A percentile compares a stretch with the other conserved stretches of the same genome.
Evolutionary conservation across 116 monocot species (phyloP).

Genomic region (Dioscorea cayenensis): DNA sequence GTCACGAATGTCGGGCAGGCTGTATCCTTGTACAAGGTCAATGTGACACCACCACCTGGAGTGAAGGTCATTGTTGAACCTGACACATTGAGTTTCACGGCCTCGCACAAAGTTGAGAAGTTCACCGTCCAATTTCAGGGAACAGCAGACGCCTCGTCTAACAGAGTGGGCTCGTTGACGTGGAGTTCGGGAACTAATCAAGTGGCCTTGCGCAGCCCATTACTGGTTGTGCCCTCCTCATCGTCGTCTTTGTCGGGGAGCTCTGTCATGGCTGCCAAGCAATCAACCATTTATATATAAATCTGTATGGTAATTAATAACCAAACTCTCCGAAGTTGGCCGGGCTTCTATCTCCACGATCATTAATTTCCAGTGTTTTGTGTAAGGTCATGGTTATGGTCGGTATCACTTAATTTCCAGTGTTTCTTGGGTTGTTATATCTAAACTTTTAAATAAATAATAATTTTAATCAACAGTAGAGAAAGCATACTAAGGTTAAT

Average conservation of each 20-base stretch:
- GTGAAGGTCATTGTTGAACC: neutral
- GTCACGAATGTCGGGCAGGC: constrained; percentile 1
- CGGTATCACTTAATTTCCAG: too few relatives aligned
- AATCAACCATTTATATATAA: too few relatives aligned
- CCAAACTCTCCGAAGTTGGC: constrained; percentile 1
- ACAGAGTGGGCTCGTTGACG: neutral
- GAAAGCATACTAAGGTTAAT: too few relatives aligned
- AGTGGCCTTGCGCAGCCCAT: neutral
- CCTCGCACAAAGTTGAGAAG: neutral
- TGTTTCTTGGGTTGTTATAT: too few relatives aligned
- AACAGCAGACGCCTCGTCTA: neutral
- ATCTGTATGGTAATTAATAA: constrained; percentile 26
- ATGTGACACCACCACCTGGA: neutral
- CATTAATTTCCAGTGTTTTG: too few relatives aligned
- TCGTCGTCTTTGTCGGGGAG: neutral
- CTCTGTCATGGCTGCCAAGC: neutral
- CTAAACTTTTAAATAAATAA: too few relatives aligned
- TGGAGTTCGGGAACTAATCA: neutral
- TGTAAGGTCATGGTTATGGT: too few relatives aligned
- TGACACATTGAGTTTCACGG: neutral
- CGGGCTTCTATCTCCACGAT: too few relatives aligned
- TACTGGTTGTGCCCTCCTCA: neutral
- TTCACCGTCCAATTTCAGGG: neutral
- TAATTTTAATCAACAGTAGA: too few relatives aligned
- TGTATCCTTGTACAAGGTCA: neutral